Evolutionary conservation across 192 early-diverging fungal genomes (phyloP).

Genomic region (Coemansia sp.): DNA sequence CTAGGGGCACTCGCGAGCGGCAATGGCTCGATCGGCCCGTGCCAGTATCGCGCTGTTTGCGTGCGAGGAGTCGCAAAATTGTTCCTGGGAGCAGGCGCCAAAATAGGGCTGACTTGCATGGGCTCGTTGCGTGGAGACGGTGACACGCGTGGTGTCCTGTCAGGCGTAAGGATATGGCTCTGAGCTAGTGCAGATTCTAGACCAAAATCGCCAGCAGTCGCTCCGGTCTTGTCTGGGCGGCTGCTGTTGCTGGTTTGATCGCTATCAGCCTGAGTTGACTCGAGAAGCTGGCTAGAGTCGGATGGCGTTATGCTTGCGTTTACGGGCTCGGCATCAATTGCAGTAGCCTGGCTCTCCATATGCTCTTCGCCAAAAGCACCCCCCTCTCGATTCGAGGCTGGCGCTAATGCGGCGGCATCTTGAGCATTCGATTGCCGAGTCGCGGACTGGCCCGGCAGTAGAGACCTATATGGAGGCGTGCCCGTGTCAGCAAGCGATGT

Average conservation of each 20-base stretch:
- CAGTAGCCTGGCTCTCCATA: conserved; percentile 33
- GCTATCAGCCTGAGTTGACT: conserved; percentile 9
- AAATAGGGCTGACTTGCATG: conserved; percentile 4
- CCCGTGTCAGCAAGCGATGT: conserved; percentile 26
- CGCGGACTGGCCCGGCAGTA: neutral
- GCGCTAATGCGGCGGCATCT: neutral
- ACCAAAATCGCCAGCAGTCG: neutral
- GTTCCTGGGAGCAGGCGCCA: neutral
- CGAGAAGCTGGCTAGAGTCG: neutral
- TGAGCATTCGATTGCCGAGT: neutral
- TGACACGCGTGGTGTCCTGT: conserved; percentile 27
- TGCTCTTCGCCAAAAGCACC: neutral
- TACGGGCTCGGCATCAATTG: conserved; percentile 6
- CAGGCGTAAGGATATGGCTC: conserved; percentile 20
- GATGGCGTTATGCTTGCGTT: neutral
- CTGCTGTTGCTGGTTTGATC: neutral
- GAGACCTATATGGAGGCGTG: conserved; percentile 12
- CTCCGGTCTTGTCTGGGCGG: neutral
- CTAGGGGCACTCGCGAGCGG: neutral
- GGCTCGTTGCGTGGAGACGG: conserved; percentile 18
- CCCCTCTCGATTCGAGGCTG: neutral
- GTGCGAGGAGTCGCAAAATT: conserved; percentile 45
- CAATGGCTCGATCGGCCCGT: conserved; percentile 40
- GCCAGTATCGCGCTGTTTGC: conserved; percentile 53
- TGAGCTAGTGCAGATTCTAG: neutral